Percentiles rank a stretch among this genome's conserved stretches.
Conservation (phyloP, 192 early-diverging fungal genomes). For the Backusella morwellensis region DNA sequence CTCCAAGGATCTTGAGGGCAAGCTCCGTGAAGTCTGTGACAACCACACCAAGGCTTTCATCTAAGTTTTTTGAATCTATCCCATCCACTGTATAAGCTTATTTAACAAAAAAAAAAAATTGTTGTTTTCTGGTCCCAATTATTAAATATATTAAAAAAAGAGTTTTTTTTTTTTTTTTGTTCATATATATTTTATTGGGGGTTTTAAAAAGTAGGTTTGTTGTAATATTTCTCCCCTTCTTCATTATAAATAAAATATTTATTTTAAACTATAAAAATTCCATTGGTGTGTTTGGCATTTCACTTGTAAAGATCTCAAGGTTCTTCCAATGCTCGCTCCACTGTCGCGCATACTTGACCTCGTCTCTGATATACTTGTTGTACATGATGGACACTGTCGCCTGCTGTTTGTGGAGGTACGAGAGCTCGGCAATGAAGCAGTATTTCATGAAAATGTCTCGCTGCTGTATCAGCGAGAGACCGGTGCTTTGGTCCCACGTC, state of each 20-base stretch:
- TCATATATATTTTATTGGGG: background rate
- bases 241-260: background rate
- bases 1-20: slow-evolving; percentile 84
- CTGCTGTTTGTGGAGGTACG: slow-evolving; percentile 59
- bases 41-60: slow-evolving; percentile 78
- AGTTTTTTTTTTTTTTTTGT: background rate
- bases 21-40: slow-evolving; percentile 85
- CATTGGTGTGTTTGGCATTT: slow-evolving; percentile 46
- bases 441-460: slow-evolving; percentile 49
- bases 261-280: slow-evolving; percentile 27
- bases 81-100: background rate
- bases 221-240: background rate
- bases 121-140: background rate
- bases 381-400: slow-evolving; percentile 55
- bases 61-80: background rate
- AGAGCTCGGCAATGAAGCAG: slow-evolving; percentile 57
- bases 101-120: background rate
- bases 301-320: slow-evolving; percentile 40
- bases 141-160: background rate
- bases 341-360: slow-evolving; percentile 51
- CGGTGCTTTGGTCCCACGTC: slow-evolving; percentile 26
- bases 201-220: background rate
- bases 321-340: slow-evolving; percentile 52
- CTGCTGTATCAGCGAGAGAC: slow-evolving; percentile 24
- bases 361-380: slow-evolving; percentile 57